Percentiles rank a stretch among this genome's conserved stretches.
Evolutionary conservation across 768 basidiomycete species (phyloP).

Genomic region (Artomyces pyxidatus): DNA sequence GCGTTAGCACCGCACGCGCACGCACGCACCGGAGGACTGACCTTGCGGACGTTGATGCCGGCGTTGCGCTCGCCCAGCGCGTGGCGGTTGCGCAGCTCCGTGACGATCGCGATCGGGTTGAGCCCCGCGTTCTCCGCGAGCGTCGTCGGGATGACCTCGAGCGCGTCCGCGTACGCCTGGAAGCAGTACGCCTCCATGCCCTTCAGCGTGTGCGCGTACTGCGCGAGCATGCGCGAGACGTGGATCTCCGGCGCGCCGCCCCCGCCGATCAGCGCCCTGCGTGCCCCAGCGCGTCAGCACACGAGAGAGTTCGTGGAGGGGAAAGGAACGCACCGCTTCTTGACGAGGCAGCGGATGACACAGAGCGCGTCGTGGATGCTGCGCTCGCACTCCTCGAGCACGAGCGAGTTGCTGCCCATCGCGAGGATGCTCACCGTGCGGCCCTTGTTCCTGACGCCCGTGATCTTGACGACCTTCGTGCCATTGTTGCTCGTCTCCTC

Average conservation of each 20-base stretch:
- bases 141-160: slow-evolving; percentile 99
- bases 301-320: neutral
- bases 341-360: slow-evolving; percentile 95
- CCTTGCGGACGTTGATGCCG: slow-evolving; percentile 97
- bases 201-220: slow-evolving; percentile 87
- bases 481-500: slow-evolving; percentile 80
- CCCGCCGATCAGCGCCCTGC: slow-evolving; percentile 85
- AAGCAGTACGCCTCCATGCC: slow-evolving; percentile 99
- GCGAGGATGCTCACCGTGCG: slow-evolving; percentile 94
- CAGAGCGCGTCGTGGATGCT: slow-evolving; percentile 93
- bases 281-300: neutral
- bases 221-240: slow-evolving; percentile 83
- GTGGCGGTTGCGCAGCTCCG: slow-evolving; percentile 94
- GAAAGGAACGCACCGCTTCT: slow-evolving; percentile 69
- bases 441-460: slow-evolving; percentile 90
- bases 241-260: slow-evolving; percentile 98
- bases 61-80: slow-evolving; percentile 91
- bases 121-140: slow-evolving; percentile 97
- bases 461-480: slow-evolving; percentile 88
- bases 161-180: slow-evolving; percentile 95
- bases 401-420: slow-evolving; percentile 86
- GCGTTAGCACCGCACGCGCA: neutral
- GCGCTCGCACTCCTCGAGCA: slow-evolving; percentile 94
- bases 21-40: too few species aligned
- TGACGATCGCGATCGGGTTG: slow-evolving; percentile 97